Conservation (phyloP, 768 basidiomycete genomes). For the Lactarius sanguifluus region DNA sequence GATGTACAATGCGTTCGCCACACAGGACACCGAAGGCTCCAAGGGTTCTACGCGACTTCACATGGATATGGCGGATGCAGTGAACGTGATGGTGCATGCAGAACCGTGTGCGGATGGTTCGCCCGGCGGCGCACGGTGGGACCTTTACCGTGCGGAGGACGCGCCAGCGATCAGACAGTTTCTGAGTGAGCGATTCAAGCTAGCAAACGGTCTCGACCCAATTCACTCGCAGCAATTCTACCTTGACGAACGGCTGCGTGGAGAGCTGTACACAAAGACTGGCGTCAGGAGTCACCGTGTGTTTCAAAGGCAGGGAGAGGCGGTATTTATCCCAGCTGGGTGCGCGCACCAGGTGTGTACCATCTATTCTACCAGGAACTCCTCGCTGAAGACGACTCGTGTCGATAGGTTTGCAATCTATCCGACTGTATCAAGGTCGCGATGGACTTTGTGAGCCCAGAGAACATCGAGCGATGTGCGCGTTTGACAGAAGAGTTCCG, state of each 20-base stretch:
- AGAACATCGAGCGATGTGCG: slow-evolving; percentile 86
- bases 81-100: slow-evolving; percentile 86
- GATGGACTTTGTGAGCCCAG: slow-evolving; percentile 90
- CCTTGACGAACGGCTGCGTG: slow-evolving; percentile 65
- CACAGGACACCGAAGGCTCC: slow-evolving; percentile 60
- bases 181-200: slow-evolving; percentile 63
- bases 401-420: slow-evolving; percentile 76
- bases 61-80: slow-evolving; percentile 93
- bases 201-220: slow-evolving; percentile 72
- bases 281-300: slow-evolving; percentile 79
- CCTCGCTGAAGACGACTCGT: neutral
- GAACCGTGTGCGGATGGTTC: slow-evolving; percentile 52
- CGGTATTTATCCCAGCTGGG: slow-evolving; percentile 93
- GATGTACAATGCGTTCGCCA: slow-evolving; percentile 91
- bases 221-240: slow-evolving; percentile 92
- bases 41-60: slow-evolving; percentile 88
- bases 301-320: slow-evolving; percentile 91
- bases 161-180: slow-evolving; percentile 72
- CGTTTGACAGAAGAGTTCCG: slow-evolving; percentile 84
- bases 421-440: slow-evolving; percentile 96
- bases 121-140: slow-evolving; percentile 86
- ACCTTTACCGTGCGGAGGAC: slow-evolving; percentile 81
- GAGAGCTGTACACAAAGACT: slow-evolving; percentile 59
- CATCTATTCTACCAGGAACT: neutral
- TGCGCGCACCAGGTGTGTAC: slow-evolving; percentile 79